A percentile compares a stretch with the other conserved stretches of the same genome.
phyloP scores from a whole-genome alignment of 2,329 filamentous ascomycete species.

The Aspergillus brasiliensis region DNA sequence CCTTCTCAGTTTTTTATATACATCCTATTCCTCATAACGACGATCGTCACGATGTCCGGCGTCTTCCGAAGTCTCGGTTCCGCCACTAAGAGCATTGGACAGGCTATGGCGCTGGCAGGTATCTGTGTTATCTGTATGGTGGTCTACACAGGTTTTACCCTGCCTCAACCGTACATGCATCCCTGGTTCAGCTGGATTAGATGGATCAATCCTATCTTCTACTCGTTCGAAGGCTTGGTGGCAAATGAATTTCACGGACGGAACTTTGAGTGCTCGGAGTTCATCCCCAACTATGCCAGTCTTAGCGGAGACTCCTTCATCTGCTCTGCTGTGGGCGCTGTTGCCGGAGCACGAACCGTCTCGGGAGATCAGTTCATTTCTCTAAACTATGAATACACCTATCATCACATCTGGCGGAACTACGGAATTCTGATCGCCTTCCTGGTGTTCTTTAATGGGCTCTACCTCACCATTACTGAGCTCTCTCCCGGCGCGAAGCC shows the following conservation, averaged over 20 bases:
- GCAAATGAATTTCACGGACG: constrained; percentile 76
- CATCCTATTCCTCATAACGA: constrained; percentile 70
- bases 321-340: constrained; percentile 61
- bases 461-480: constrained; percentile 1
- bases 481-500: background rate
- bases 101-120: constrained; percentile 56
- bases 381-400: constrained; percentile 58
- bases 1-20: constrained; percentile 82
- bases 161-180: constrained; percentile 61
- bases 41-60: constrained; percentile 77
- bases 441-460: background rate
- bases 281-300: constrained; percentile 41
- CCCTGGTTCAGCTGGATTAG: constrained; percentile 79
- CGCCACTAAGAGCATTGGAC: constrained; percentile 64
- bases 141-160: constrained; percentile 51
- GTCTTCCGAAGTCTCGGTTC: constrained; percentile 77
- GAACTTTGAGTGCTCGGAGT: constrained; percentile 55
- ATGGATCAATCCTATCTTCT: constrained; percentile 76
- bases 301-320: constrained; percentile 45
- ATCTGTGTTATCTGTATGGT: constrained; percentile 43
- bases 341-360: constrained; percentile 56
- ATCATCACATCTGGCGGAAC: constrained; percentile 66
- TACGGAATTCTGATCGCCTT: constrained; percentile 63
- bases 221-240: constrained; percentile 79
- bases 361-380: constrained; percentile 61